Evolutionary conservation across 805 yeast species (phyloP).

Genomic region (Yamadazyma kitorensis): DNA sequence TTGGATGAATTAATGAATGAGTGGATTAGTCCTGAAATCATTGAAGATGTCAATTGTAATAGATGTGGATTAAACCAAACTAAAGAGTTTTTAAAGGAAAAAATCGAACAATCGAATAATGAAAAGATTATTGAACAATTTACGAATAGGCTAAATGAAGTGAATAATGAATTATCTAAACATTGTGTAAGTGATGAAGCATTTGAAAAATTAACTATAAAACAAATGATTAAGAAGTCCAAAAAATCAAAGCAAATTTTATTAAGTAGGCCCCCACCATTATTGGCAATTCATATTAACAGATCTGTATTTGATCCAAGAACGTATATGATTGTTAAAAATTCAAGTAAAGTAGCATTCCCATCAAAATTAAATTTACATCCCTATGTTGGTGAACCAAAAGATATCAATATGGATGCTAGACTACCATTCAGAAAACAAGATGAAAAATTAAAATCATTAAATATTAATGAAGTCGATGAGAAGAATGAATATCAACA

Average conservation of each 20-base stretch:
- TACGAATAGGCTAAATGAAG: slow-evolving; percentile 25
- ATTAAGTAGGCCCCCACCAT: slow-evolving; percentile 78
- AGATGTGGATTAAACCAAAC: slow-evolving; percentile 79
- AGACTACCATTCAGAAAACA: slow-evolving; percentile 68
- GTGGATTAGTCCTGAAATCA: slow-evolving; percentile 78
- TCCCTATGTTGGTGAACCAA: slow-evolving; percentile 65
- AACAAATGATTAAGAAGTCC: slow-evolving; percentile 69
- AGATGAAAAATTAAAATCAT: slow-evolving; percentile 28
- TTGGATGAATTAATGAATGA: slow-evolving; percentile 56
- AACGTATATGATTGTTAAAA: slow-evolving; percentile 80
- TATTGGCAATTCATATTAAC: slow-evolving; percentile 82
- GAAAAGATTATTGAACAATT: slow-evolving; percentile 30
- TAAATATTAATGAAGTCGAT: not conserved
- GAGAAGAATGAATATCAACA: not conserved
- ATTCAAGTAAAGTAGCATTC: slow-evolving; percentile 77
- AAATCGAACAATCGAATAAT: slow-evolving; percentile 47
- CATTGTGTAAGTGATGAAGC: slow-evolving; percentile 78
- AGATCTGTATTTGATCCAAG: slow-evolving; percentile 89
- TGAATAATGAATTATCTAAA: slow-evolving; percentile 50
- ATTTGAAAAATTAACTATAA: slow-evolving; percentile 69
- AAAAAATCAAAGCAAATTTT: slow-evolving; percentile 81
- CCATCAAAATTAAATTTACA: slow-evolving; percentile 66
- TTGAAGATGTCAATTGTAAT: slow-evolving; percentile 92
- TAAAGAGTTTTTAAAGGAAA: slow-evolving; percentile 42
- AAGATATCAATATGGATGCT: slow-evolving; percentile 77